Conservation (phyloP, 192 early-diverging fungal species). For the Entrophospora sp. region DNA sequence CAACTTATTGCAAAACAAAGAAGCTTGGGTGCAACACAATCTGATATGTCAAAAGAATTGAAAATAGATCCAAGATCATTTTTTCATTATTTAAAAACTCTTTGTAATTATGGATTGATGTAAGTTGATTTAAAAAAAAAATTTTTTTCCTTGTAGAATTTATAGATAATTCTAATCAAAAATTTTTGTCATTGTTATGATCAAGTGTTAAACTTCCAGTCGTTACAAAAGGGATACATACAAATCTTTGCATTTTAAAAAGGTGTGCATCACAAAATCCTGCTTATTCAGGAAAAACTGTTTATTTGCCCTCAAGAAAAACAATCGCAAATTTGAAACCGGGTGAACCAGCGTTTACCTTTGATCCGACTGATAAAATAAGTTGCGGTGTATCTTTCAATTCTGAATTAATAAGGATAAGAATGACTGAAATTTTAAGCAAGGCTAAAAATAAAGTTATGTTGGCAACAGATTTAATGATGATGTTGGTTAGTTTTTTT, state of each 20-base stretch:
- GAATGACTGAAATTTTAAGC: slow-evolving; percentile 42
- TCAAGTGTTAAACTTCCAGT: slow-evolving; percentile 57
- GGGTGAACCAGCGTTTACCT: slow-evolving; percentile 20
- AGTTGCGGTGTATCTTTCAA: slow-evolving; percentile 36
- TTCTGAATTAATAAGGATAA: slow-evolving; percentile 45
- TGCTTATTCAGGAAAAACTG: slow-evolving; percentile 37
- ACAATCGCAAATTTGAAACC: neutral
- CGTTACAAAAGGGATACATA: slow-evolving; percentile 42
- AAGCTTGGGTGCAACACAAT: slow-evolving; percentile 44
- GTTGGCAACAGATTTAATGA: slow-evolving; percentile 43
- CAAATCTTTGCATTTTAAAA: slow-evolving; percentile 49
- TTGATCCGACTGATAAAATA: slow-evolving; percentile 14
- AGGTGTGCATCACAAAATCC: slow-evolving; percentile 41
- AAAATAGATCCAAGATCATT: slow-evolving; percentile 50
- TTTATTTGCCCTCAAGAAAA: slow-evolving; percentile 16
- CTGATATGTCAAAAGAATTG: slow-evolving; percentile 44
- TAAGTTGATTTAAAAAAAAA: slow-evolving; percentile 24
- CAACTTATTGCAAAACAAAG: slow-evolving; percentile 37
- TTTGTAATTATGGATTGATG: slow-evolving; percentile 40
- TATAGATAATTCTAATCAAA: too few species aligned
- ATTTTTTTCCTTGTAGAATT: too few species aligned
- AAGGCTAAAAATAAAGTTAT: slow-evolving; percentile 44
- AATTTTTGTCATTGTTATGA: neutral
- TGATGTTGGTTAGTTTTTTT: slow-evolving; percentile 39
- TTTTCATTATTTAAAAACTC: slow-evolving; percentile 53